Base-by-base conservation (phyloP, 2,329 filamentous ascomycete species). In the Neofusicoccum parvum region DNA sequence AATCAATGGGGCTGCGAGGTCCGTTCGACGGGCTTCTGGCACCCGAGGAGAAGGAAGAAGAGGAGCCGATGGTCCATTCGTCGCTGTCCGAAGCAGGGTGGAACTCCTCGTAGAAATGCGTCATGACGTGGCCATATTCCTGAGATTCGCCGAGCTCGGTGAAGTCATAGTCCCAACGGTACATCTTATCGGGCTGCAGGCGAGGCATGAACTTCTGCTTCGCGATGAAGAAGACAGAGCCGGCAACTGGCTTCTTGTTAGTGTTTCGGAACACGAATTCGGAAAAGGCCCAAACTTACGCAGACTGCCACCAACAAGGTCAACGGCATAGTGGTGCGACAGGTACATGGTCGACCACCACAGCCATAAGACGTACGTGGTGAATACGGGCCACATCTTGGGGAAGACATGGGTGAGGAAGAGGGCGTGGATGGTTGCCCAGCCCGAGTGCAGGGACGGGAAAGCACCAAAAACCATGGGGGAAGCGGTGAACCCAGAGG, bases 311-410 rank as follows among this genome's bases (percentile, higher is more conserved):
- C 87, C 92, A 32, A 97, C 92, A 59, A 98, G 84, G 77, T 98
- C 94, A 46, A 98, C 91, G 37, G 94, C 94, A 76, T 98, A 98
- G 81, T 98, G 94, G 80, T 98, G 94, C 73, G 92, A 96, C 62
- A 98, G 87, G 76, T 98, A 97, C 92, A 98, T 97, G 71, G 94
- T 98, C 12, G 94, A 91, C 93, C 94, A 98, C 92, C 93, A 97
- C 73, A 97, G 89, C 94, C 94, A 97, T 75, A 91, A 86, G 50
- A 91, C 90, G 79, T 97, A 98, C 69, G 86, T 84, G 69, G 94
- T 86, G 79, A 96, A 96, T 62, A 95, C 80, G 12, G 90, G 88
- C 70, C 91, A 88, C 70, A 96, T 86, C 67, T 87, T 88, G 4
- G 94, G 94, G 83, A 98, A 97, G 76, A 92, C 89, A 79, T 96